phyloP scores from a whole-genome alignment of 2,329 filamentous ascomycete genomes.

The Pseudogymnoascus pannorum region DNA sequence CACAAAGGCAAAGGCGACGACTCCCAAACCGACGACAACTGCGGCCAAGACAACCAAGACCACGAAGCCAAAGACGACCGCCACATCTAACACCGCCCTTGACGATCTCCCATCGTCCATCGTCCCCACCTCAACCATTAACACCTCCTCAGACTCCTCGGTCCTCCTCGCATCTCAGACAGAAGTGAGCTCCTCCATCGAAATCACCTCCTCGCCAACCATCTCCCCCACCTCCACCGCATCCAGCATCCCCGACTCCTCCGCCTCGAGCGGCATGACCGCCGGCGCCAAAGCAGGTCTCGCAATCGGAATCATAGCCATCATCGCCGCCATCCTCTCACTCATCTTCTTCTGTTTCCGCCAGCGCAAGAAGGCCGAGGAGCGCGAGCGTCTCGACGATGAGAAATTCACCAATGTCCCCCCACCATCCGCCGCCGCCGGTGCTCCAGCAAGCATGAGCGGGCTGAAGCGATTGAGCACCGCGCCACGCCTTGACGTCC shows the following conservation, averaged over 20 bases:
- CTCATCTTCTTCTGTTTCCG: conserved; percentile 65
- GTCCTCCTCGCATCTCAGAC: not conserved
- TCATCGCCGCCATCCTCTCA: conserved; percentile 58
- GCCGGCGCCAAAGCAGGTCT: conserved; percentile 64
- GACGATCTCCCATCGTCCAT: not conserved
- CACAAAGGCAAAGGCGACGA: not conserved
- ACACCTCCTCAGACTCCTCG: conserved; percentile 8
- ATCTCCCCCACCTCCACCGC: conserved; percentile 11
- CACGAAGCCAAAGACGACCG: no score
- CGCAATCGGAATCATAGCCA: conserved; percentile 70
- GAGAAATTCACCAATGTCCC: conserved; percentile 52
- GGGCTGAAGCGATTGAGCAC: conserved; percentile 32
- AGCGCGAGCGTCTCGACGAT: conserved; percentile 46
- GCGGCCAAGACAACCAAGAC: not conserved
- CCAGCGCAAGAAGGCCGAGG: conserved; percentile 59
- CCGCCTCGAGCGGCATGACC: conserved; percentile 23
- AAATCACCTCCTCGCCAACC: conserved; percentile 11
- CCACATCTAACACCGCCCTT: no score
- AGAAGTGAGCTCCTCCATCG: conserved; percentile 11
- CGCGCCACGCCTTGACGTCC: conserved; percentile 74
- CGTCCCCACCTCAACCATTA: conserved; percentile 9
- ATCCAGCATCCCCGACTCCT: not conserved
- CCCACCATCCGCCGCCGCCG: conserved; percentile 29
- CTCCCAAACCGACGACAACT: not conserved
- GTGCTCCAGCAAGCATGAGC: conserved; percentile 13